A percentile compares a stretch with the other conserved stretches of the same genome.
phyloP scores from a whole-genome alignment of 2,329 filamentous ascomycete species.

The Apiospora malaysiana region DNA sequence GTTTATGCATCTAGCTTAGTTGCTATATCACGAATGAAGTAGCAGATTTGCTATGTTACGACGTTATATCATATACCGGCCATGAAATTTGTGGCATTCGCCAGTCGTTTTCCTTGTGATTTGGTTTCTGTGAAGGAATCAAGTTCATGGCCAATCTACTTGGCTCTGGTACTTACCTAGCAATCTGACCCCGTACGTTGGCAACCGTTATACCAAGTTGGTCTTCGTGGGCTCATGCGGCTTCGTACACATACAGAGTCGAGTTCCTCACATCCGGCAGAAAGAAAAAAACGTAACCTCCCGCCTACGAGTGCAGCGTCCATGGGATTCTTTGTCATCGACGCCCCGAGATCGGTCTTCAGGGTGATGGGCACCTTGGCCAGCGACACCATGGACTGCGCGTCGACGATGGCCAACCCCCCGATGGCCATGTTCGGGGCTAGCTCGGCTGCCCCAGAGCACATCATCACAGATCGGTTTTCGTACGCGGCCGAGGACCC shows the following conservation, averaged over 20 bases:
- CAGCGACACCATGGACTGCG: slow-evolving; percentile 50
- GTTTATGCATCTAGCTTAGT: neutral
- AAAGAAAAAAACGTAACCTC: slow-evolving; percentile 51
- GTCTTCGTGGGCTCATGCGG: neutral
- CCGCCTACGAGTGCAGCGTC: slow-evolving; percentile 51
- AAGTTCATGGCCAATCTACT: too few species aligned
- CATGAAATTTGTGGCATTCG: neutral
- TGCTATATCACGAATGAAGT: neutral
- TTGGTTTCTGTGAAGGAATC: neutral
- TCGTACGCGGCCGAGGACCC: too few species aligned
- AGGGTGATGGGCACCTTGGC: slow-evolving; percentile 53
- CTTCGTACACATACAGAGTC: slow-evolving; percentile 53
- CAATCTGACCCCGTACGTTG: too few species aligned
- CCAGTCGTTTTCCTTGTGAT: neutral
- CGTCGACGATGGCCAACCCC: slow-evolving; percentile 54
- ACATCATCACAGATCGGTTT: too few species aligned
- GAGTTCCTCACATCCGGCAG: slow-evolving; percentile 53
- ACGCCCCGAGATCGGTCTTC: slow-evolving; percentile 44
- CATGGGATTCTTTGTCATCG: slow-evolving; percentile 55
- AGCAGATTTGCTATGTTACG: neutral
- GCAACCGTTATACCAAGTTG: too few species aligned
- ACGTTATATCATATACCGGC: neutral
- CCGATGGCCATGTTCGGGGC: slow-evolving; percentile 40
- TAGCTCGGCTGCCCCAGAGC: neutral
- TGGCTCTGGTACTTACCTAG: too few species aligned